Base-by-base conservation (phyloP, 2,329 filamentous ascomycete genomes). In the Diaporthe helianthi region DNA sequence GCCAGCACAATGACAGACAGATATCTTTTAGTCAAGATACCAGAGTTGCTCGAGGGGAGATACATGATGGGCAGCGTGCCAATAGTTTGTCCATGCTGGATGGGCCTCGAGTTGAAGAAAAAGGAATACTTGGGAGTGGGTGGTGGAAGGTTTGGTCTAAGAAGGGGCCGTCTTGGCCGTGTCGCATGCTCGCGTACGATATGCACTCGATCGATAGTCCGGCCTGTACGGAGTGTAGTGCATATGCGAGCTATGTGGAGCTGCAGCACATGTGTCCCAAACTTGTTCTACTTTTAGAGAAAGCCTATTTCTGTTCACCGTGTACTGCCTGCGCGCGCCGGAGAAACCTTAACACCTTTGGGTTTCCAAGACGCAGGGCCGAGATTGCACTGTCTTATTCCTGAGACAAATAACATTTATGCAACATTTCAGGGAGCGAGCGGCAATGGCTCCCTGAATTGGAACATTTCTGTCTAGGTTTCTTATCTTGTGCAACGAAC, bases 41-140 rank as follows among this genome's bases (percentile, higher is more conserved):
- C 65, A 29, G 46, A 31, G 38, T 17, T 54, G 22, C 55, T 52
- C 2, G 33, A 36, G 17, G 55, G 49, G 13, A 36, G 38, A 65
- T 54, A 65, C 67, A 69, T 69, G 58, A 52, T 52, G 52, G 52
- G 64, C 64, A 15, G 24, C 13, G 52, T 38, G 52, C 47, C 29
- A 38, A n/a, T n/a, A n/a, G n/a, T n/a, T 31, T 26, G 17, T 22
- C 38, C 53, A 67, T 67, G 31, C 49, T 31, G 49, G 22, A 15
- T 33, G 26, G 26, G 15, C n/a, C 33, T 65, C 4, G 7, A 26
- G 41, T 9, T 49, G 64, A 12, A 15, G 5, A 55, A n/a, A n/a
- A 44, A n/a, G 15, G 9, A 47, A 10, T 26, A 44, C 4, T n/a
- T 29, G 58, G n/a, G n/a, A n/a, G n/a, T n/a, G n/a, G n/a, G n/a